These are phyloP conservation scores for Phallus indusiatus DNA, from an alignment of 768 basidiomycete genomes.

Conservation along the genomic window DNA sequence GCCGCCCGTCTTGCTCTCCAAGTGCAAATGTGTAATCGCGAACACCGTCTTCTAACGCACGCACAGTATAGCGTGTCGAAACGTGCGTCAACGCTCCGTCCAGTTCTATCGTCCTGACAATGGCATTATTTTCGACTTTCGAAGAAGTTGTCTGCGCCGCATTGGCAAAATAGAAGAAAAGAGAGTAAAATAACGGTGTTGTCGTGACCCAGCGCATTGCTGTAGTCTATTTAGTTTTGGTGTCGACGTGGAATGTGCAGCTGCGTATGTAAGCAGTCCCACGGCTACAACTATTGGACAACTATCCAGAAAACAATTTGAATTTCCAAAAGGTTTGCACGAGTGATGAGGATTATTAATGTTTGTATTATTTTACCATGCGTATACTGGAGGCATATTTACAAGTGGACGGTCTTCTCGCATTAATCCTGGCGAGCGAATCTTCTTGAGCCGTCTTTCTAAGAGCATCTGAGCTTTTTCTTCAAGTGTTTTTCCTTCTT, in stretches of 20 bases:
- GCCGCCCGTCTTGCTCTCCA: slow-evolving; percentile 47
- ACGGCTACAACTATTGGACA: slow-evolving; percentile 7
- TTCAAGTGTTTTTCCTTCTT: slow-evolving; percentile 70
- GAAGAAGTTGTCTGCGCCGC: slow-evolving; percentile 4
- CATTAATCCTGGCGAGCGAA: slow-evolving; percentile 70
- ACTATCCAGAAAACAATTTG: no score
- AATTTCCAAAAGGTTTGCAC: no score
- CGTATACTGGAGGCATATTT: slow-evolving; percentile 64
- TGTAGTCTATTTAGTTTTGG: slow-evolving; percentile 35
- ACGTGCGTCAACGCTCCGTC: slow-evolving; percentile 83
- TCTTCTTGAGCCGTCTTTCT: slow-evolving; percentile 58
- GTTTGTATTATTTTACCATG: slow-evolving; percentile 50
- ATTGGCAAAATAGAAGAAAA: slow-evolving; percentile 2
- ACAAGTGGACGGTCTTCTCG: slow-evolving; percentile 75
- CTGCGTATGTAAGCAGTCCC: slow-evolving; percentile 16
- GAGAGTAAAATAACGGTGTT: neutral
- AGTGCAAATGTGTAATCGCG: slow-evolving; percentile 62
- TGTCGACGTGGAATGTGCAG: slow-evolving; percentile 22
- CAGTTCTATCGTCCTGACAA: slow-evolving; percentile 84
- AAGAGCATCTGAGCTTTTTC: slow-evolving; percentile 56
- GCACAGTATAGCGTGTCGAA: slow-evolving; percentile 82
- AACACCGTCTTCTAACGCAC: slow-evolving; percentile 52
- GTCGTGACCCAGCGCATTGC: slow-evolving; percentile 15
- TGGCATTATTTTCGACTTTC: slow-evolving; percentile 80
- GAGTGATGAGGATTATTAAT: no score